Evolutionary conservation across 345 rosid species (phyloP), one percentile per base, ranked within the genome.

Genomic region (Gynandropsis gynandra): DNA sequence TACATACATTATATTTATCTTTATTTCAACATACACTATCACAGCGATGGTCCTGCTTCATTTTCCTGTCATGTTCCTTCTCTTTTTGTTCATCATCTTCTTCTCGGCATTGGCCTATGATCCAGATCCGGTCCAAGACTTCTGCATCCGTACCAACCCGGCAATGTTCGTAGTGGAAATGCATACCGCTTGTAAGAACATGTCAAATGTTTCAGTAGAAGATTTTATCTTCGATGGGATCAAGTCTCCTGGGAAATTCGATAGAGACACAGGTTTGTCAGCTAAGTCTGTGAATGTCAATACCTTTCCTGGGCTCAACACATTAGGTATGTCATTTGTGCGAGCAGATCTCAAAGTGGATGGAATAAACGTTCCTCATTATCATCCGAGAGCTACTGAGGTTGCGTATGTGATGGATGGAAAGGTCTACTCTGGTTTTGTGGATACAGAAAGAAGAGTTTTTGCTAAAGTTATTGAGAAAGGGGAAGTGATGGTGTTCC

Each of bases 401-500:
- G 56, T 71, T 2, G 87, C 80, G 0, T 64, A 59, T 41, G 82
- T 77, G 8, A 37, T 76, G 1, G 71, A 72, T 21, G 86, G 86
- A 17, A 72, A 36, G 44, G 29, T 83, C 19, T 77, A 83, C 34
- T 80, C 82, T 0, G 90, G 90, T n/a, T 83, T 82, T 37, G 72
- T 82, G 0, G 89, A 82, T 21, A 59, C 83, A 0, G 48, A 71
- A 35, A 78, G 75, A 63, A 42, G 44, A 47, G 18, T 79, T 16
- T 82, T 54, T 33, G 83, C 85, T 1, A 70, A 61, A 47, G 90
- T 83, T 42, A 64, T 77, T 37, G 77, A 76, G n/a, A 68, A 77
- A 16, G 90, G 90, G 12, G 82, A 83, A 24, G 80, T 77, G 6
- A 83, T 83, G 90, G 84, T 83, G 47, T 83, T 77, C 38, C 82